Percentiles rank a stretch among this genome's conserved stretches.
These are phyloP conservation scores for Penicillium verhagenii DNA, from an alignment of 495 filamentous ascomycete genomes.

Conservation along the genomic window DNA sequence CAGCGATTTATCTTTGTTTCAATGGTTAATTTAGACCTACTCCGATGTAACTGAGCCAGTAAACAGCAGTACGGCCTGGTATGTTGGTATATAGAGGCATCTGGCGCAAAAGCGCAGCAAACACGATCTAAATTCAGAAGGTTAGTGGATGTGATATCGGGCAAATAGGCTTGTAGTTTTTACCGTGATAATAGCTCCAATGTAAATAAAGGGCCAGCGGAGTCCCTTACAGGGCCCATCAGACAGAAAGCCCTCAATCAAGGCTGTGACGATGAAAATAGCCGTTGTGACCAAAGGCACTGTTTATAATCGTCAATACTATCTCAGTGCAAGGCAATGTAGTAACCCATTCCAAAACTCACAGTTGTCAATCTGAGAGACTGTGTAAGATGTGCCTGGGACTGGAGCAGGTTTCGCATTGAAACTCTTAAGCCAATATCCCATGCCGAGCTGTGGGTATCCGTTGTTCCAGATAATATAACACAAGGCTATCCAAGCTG, in stretches of 20 bases:
- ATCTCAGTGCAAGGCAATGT: background rate
- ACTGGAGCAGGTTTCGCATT: slow-evolving; percentile 25
- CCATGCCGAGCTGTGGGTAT: slow-evolving; percentile 16
- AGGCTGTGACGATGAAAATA: slow-evolving; percentile 32
- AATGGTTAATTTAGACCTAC: slow-evolving; percentile 2
- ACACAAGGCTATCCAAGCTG: slow-evolving; percentile 7
- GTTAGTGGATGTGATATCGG: background rate
- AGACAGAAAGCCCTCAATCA: slow-evolving; percentile 36
- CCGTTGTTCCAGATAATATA: slow-evolving; percentile 30
- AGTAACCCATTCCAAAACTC: too few relatives aligned
- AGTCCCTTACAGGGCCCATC: slow-evolving; percentile 32
- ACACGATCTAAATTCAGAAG: slow-evolving; percentile 20
- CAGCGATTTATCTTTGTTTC: background rate
- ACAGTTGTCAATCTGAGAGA: slow-evolving; percentile 25
- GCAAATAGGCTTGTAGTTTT: background rate
- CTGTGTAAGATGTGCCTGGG: slow-evolving; percentile 20
- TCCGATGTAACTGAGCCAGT: slow-evolving; percentile 27
- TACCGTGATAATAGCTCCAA: slow-evolving; percentile 32
- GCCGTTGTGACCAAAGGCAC: slow-evolving; percentile 23
- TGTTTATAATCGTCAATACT: background rate
- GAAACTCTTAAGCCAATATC: slow-evolving; percentile 30
- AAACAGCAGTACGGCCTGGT: slow-evolving; percentile 24
- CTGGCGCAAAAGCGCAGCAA: slow-evolving; percentile 29
- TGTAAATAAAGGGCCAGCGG: slow-evolving; percentile 38
- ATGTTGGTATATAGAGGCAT: slow-evolving; percentile 38